Percentiles rank a stretch among this genome's conserved stretches.
Conservation (phyloP, 805 yeast genomes). For the Metschnikowia lochheadii region DNA sequence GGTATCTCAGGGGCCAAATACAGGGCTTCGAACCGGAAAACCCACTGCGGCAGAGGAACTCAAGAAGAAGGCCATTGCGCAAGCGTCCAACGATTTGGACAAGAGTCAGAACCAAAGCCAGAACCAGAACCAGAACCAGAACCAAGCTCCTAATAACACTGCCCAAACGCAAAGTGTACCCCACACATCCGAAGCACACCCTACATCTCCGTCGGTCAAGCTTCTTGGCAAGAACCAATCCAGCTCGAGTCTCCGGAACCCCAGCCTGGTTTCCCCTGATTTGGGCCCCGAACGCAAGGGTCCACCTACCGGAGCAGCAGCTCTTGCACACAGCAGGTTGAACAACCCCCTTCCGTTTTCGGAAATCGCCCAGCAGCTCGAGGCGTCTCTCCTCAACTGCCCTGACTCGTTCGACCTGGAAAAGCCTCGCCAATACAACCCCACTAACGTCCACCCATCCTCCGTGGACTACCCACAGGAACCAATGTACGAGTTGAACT, state of each 20-base stretch:
- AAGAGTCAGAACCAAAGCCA: neutral
- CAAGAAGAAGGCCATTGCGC: slow-evolving; percentile 16
- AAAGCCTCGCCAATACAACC: slow-evolving; percentile 69
- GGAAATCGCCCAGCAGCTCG: slow-evolving; percentile 56
- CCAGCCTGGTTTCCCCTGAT: slow-evolving; percentile 11
- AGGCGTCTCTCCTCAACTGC: slow-evolving; percentile 77
- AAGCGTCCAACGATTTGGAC: slow-evolving; percentile 1
- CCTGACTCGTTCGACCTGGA: slow-evolving; percentile 94
- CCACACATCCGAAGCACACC: neutral
- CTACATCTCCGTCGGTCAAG: neutral
- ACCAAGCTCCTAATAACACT: too few species aligned
- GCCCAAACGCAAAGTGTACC: too few species aligned
- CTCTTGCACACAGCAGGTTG: slow-evolving; percentile 40
- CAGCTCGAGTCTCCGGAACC: slow-evolving; percentile 2
- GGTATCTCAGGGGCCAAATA: too few species aligned
- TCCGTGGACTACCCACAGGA: slow-evolving; percentile 88
- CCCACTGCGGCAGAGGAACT: slow-evolving; percentile 16
- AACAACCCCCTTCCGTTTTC: slow-evolving; percentile 51
- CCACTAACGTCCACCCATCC: slow-evolving; percentile 83
- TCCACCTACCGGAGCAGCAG: slow-evolving; percentile 11
- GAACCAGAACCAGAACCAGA: neutral
- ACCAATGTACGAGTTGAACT: slow-evolving; percentile 64
- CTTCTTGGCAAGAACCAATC: slow-evolving; percentile 3
- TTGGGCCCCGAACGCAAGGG: neutral
- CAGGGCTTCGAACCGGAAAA: neutral